Evolutionary conservation across 179 eudicot species (phyloP).

Genomic region (Camellia oleifera): DNA sequence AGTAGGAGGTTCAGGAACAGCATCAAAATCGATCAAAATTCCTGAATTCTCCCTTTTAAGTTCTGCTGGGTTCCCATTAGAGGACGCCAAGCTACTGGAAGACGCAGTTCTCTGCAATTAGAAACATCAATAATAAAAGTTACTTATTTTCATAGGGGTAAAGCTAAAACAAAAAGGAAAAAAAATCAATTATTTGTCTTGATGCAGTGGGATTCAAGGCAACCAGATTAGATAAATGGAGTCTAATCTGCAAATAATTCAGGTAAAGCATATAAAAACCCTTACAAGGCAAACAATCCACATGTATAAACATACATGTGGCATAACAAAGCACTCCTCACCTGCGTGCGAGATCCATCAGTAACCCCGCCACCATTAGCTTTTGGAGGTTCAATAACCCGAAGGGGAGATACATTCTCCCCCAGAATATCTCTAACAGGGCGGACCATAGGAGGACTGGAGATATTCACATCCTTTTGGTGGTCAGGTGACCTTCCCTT

Average conservation of each 20-base stretch:
- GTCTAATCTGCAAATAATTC: neutral
- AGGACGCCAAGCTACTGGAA: constrained; percentile 82
- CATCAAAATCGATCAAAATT: constrained; percentile 75
- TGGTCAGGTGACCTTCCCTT: constrained; percentile 68
- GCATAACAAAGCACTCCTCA: constrained; percentile 19
- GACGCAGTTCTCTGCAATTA: constrained; percentile 78
- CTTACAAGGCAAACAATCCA: neutral
- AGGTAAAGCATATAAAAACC: neutral
- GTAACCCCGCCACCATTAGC: constrained; percentile 41
- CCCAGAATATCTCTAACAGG: constrained; percentile 89
- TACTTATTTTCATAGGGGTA: neutral
- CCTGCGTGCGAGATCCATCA: constrained; percentile 63
- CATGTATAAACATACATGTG: neutral
- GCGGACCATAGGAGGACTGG: constrained; percentile 74
- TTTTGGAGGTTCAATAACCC: constrained; percentile 81
- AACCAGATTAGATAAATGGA: neutral
- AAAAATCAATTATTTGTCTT: neutral
- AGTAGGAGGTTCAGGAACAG: constrained; percentile 61
- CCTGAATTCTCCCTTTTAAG: constrained; percentile 50
- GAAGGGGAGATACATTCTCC: constrained; percentile 66
- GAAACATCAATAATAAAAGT: neutral
- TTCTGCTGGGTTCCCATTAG: constrained; percentile 63
- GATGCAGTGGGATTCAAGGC: too few species aligned
- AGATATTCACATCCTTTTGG: constrained; percentile 44
- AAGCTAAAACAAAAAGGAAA: neutral